Base-by-base conservation (phyloP, 1,284 basidiomycete species). In the Meripilus lineatus region DNA sequence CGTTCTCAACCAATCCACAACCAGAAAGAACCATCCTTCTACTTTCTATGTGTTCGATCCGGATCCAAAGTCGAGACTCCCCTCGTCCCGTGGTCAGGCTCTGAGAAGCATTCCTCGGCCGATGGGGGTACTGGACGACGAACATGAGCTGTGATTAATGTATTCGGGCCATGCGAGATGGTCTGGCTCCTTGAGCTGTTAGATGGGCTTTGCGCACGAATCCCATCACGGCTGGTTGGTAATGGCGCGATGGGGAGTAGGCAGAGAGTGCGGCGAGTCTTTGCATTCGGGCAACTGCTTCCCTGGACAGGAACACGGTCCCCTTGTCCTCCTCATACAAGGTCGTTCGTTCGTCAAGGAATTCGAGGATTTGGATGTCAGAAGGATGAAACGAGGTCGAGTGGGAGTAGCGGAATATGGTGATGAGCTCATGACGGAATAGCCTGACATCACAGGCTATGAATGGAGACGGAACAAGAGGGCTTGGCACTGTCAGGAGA, bases 311-410 rank as follows among this genome's bases (percentile, higher is more conserved):
- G 57, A 80, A 83, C 22, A 83, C 79, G 8, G 72, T 79, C 47
- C 71, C 81, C 46, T 67, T 75, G 28, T 83, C 79, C 52, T 77
- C 74, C 53, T 84, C 81, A 51, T 82, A 80, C 21, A 69, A 69
- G 36, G 72, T 66, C 38, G 67, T 59, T 23, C 60, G 59, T 17
- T 74, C 72, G 41, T 74, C 70, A 40, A 83, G 73, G 22, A 64
- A 56, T 57, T 80, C 75, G 38, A 82, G 63, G 50, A 83, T 70
- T 50, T 65, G 68, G 22, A 84, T 66, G 51, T 84, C 67, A 5
- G 59, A 54, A 22, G 66, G 63, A 49, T 67, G 66, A 22, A 69
- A 50, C 23, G 54, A 52, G n/a, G 64, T 54, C 38, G 54, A 52
- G 49, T 67, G 62, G 26, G 66, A 65, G 52, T 61, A 68, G 34